Percentiles rank a stretch among this genome's conserved stretches.
phyloP scores from a whole-genome alignment of 192 early-diverging fungal genomes.

The Coemansia sp. region DNA sequence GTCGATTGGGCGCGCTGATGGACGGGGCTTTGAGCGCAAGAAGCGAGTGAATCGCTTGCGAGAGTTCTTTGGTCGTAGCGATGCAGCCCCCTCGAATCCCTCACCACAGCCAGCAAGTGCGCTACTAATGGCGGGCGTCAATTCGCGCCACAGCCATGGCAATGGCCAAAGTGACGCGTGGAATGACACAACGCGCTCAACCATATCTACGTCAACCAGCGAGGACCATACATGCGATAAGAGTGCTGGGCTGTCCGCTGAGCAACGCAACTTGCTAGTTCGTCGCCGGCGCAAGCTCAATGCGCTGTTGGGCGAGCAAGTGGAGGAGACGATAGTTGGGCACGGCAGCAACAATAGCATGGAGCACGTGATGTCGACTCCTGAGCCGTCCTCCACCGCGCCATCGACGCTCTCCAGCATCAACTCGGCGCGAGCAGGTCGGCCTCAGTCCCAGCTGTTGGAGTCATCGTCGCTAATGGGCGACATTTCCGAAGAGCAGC shows the following conservation, averaged over 20 bases:
- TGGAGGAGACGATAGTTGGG: constrained; percentile 52
- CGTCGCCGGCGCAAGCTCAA: constrained; percentile 62
- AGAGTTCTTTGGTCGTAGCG: constrained; percentile 54
- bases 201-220: not conserved
- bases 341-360: not conserved
- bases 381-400: not conserved
- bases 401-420: not conserved
- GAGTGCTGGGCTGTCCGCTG: constrained; percentile 34
- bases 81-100: not conserved
- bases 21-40: constrained; percentile 32
- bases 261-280: constrained; percentile 59
- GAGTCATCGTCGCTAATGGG: not conserved
- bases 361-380: not conserved
- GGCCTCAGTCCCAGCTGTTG: constrained; percentile 14
- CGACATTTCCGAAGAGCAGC: constrained; percentile 20
- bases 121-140: not conserved
- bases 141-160: not conserved
- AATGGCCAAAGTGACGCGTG: not conserved
- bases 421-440: constrained; percentile 11
- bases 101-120: not conserved
- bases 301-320: constrained; percentile 59
- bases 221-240: not conserved
- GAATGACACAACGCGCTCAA: constrained; percentile 13
- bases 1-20: constrained; percentile 9
- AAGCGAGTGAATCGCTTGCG: constrained; percentile 53